Base-by-base conservation (phyloP, 73 alveolate genomes). In the Stentor coeruleus region DNA sequence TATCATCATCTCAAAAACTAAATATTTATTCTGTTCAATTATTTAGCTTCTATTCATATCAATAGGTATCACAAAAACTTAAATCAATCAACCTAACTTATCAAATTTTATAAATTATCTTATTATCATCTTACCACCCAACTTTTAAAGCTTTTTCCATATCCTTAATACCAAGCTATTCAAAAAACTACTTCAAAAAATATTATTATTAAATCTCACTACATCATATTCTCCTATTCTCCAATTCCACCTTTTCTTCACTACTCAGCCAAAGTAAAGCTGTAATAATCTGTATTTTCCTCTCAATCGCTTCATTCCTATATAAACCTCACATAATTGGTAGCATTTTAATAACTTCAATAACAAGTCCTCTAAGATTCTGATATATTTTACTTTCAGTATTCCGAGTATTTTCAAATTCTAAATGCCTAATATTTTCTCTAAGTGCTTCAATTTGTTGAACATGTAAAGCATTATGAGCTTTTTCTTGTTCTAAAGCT, bases 261-360 rank as follows among this genome's bases (percentile, higher is more conserved):
- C 20, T 49, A 20, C 66, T 49, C 66, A 49, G 66, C 66, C 66
- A 49, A 49, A 49, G 28, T 49, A 49, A 49, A 49, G 66, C 66
- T 20, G 20, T 49, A 6, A 49, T 11, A 49, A 20, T 49, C 20
- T 49, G 66, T 6, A 49, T 20, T 49, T 49, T 49, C 20, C 20
- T 49, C 20, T 49, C 66, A 11, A 20, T 49, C 20, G 6, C 66
- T 6, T 6, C 28, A 11, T 49, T 49, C 20, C 66, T 49, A 20
- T 49, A 20, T 49, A 49, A 49, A 49, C 6, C 6, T 49, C 20
- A 49, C 66, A 11, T 6, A 11, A 49, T 6, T 11, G 66, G 66
- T 11, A 49, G 66, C 6, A 11, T 6, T 49, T 49, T 49, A 20
- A 49, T 11, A 6, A 49, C 28, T 6, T 49, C 66, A 11, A 49